These are phyloP conservation scores for Vaucheria bursata DNA, from an alignment of 352 stramenopile genomes.

Conservation along the genomic window DNA sequence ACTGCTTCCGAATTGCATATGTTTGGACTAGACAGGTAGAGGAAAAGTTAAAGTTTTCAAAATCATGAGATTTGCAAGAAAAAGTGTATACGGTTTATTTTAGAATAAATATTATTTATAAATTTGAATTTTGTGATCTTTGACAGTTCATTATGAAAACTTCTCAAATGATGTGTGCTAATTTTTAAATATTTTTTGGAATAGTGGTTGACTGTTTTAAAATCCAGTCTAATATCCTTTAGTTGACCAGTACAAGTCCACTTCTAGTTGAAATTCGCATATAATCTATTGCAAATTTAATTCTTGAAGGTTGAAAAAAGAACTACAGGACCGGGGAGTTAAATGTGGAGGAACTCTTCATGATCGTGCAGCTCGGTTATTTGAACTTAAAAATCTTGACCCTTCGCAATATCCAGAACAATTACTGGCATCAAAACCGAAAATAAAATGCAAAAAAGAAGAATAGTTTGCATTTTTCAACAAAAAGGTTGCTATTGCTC, in stretches of 20 bases:
- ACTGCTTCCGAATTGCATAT: constrained; percentile 3
- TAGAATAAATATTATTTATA: background rate
- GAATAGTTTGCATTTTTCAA: no score
- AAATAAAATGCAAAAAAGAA: no score
- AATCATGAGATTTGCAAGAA: background rate
- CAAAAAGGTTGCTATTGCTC: no score
- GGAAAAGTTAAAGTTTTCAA: background rate
- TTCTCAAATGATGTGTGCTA: no score
- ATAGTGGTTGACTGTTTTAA: background rate
- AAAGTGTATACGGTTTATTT: constrained; percentile 10
- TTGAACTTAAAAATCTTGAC: constrained; percentile 64
- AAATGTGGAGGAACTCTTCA: constrained; percentile 74
- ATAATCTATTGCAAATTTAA: no score
- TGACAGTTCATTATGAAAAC: no score
- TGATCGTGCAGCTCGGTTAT: constrained; percentile 63
- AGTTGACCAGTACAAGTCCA: background rate
- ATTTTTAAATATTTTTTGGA: no score
- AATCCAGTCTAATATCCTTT: background rate
- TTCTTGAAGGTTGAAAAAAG: constrained; percentile 56
- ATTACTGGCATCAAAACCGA: constrained; percentile 21
- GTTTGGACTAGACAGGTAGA: constrained; percentile 3
- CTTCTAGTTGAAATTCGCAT: background rate
- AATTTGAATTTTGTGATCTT: background rate
- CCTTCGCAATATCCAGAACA: constrained; percentile 24
- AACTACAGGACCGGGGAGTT: constrained; percentile 65